Evolutionary conservation across 2,329 filamentous ascomycete species (phyloP).

Genomic region (Xylaria sp.): DNA sequence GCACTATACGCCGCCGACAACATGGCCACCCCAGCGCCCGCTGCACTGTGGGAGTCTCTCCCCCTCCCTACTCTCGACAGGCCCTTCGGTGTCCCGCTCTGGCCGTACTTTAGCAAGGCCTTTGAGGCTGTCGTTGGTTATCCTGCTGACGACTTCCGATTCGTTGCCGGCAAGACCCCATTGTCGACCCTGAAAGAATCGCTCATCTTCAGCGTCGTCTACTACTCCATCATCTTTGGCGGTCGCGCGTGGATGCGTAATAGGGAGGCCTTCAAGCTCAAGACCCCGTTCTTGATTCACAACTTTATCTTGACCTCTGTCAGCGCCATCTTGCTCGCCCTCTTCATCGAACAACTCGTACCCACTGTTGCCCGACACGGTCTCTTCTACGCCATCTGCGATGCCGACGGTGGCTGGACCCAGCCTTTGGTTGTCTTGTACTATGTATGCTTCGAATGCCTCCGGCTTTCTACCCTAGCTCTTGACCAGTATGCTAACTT

Average conservation of each 20-base stretch:
- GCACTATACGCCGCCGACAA: slow-evolving; percentile 24
- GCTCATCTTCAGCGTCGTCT: slow-evolving; percentile 78
- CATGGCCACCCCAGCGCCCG: slow-evolving; percentile 42
- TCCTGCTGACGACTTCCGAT: slow-evolving; percentile 83
- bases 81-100: slow-evolving; percentile 88
- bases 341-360: slow-evolving; percentile 91
- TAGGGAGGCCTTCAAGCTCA: slow-evolving; percentile 83
- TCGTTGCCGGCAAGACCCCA: slow-evolving; percentile 79
- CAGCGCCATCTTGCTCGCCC: slow-evolving; percentile 76
- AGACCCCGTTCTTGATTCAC: slow-evolving; percentile 90
- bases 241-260: slow-evolving; percentile 92
- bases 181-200: slow-evolving; percentile 90
- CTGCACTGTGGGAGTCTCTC: slow-evolving; percentile 59
- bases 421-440: slow-evolving; percentile 91
- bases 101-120: slow-evolving; percentile 91
- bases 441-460: slow-evolving; percentile 71
- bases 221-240: slow-evolving; percentile 93
- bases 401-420: slow-evolving; percentile 85
- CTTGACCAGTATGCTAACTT: slow-evolving; percentile 45
- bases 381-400: slow-evolving; percentile 88
- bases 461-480: slow-evolving; percentile 5
- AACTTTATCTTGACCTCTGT: slow-evolving; percentile 92
- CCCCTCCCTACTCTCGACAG: slow-evolving; percentile 83
- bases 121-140: slow-evolving; percentile 81
- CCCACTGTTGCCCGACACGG: slow-evolving; percentile 81